Percentiles rank a stretch among this genome's conserved stretches.
phyloP scores from a whole-genome alignment of 2,329 filamentous ascomycete genomes.

The Neophaeococcomyces aloes region DNA sequence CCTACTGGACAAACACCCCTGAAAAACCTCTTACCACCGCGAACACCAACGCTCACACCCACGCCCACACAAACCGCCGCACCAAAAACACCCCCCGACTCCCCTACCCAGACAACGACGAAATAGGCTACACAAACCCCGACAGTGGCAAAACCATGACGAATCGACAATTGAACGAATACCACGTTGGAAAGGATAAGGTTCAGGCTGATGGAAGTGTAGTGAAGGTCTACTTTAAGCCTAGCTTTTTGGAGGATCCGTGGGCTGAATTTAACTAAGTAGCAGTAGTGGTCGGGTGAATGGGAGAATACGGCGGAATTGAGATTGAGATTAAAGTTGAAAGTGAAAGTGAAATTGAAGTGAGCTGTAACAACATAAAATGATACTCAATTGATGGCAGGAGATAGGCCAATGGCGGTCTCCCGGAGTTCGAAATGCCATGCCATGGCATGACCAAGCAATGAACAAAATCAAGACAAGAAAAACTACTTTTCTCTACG shows the following conservation, averaged over 20 bases:
- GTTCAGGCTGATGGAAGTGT: slow-evolving; percentile 9
- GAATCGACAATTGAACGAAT: slow-evolving; percentile 2
- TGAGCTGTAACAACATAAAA: too few species aligned
- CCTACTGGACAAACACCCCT: not conserved
- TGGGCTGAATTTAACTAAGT: slow-evolving; percentile 6
- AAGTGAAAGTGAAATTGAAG: not conserved
- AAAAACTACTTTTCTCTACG: too few species aligned
- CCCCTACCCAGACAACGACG: not conserved
- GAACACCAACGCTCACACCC: not conserved
- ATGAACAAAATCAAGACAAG: too few species aligned
- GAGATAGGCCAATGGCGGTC: too few species aligned
- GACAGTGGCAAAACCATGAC: slow-evolving; percentile 5
- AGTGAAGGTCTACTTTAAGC: slow-evolving; percentile 15
- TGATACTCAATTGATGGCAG: too few species aligned
- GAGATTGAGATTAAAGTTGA: not conserved
- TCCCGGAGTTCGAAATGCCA: too few species aligned
- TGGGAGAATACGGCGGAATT: too few species aligned
- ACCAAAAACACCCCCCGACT: not conserved
- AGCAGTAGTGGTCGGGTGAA: not conserved
- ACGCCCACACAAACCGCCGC: too few species aligned
- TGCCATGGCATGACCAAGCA: too few species aligned
- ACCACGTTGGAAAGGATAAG: not conserved
- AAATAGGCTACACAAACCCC: slow-evolving; percentile 4
- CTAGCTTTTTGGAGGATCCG: slow-evolving; percentile 13
- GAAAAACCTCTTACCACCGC: not conserved